Conservation (phyloP, 352 stramenopile genomes). For the Phytophthora foliorum region DNA sequence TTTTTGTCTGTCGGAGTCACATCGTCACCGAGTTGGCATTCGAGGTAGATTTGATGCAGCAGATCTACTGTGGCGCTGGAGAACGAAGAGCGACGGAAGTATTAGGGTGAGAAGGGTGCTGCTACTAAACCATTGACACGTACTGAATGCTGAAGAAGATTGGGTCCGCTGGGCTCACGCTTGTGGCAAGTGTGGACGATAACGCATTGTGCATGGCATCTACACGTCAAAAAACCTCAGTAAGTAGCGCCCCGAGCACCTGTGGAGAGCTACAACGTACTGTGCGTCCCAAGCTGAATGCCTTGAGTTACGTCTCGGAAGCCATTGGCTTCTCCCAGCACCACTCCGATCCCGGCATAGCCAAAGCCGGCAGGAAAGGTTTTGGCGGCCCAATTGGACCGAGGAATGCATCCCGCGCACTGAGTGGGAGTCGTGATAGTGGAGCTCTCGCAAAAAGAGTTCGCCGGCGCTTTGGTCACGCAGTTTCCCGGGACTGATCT, state of each 20-base stretch:
- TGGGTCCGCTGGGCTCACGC: slow-evolving; percentile 48
- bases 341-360: slow-evolving; percentile 38
- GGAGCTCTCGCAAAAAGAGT: slow-evolving; percentile 55
- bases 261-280: slow-evolving; percentile 28
- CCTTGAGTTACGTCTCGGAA: slow-evolving; percentile 45
- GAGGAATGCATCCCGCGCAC: slow-evolving; percentile 51
- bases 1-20: slow-evolving; percentile 38
- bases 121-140: slow-evolving; percentile 5
- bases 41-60: slow-evolving; percentile 49
- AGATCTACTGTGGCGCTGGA: slow-evolving; percentile 51
- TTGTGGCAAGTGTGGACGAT: slow-evolving; percentile 45
- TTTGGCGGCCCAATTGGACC: slow-evolving; percentile 41
- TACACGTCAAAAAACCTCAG: slow-evolving; percentile 6
- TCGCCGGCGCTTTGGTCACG: slow-evolving; percentile 34
- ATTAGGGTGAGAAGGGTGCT: neutral
- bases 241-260: slow-evolving; percentile 6
- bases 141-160: slow-evolving; percentile 69
- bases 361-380: slow-evolving; percentile 56
- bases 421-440: slow-evolving; percentile 26
- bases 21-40: slow-evolving; percentile 51
- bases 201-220: slow-evolving; percentile 56
- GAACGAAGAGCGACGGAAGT: neutral
- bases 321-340: slow-evolving; percentile 37
- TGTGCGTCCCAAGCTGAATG: slow-evolving; percentile 63
- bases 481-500: slow-evolving; percentile 35